Base-by-base conservation (phyloP, 768 basidiomycete species). In the Chalciporus pseudorubinellus region DNA sequence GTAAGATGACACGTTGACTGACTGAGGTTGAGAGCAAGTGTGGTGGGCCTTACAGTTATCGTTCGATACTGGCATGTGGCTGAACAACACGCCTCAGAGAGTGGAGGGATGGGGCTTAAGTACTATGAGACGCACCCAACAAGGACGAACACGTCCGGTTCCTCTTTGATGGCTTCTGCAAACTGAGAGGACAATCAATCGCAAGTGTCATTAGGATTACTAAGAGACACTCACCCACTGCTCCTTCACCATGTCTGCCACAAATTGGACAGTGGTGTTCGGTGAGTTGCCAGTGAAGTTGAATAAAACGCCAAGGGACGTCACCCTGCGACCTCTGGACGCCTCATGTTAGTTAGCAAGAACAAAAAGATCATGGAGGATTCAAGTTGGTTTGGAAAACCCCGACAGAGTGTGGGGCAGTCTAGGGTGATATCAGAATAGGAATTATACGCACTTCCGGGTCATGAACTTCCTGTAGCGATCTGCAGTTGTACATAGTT, bases 141-240 rank as follows among this genome's bases (percentile, higher is more conserved):
- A 47, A 91, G 77, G 48, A 90, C 62, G 73, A 95, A 95, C 53
- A 91, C 74, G 66, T 93, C 91, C 13, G 92, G 91, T 60, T 84
- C 83, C 9, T 91, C 87, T 38, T 75, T 68, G 53, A 94, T 92
- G 1, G 87, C 90, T 13, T 89, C 83, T 1, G 70, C 58, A 66
- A 95, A 95, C 92, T 88, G 52, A 31, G 3, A 46, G 48, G 52
- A 34, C 46, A 31, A 26, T 44, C 1, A 21, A 39, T 55, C 3
- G 41, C 34, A 34, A 12, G 20, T 5, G 7, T 10, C 1, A 11
- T 31, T 8, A 6, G 2, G 11, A 24, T 12, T 6, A 26, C 3
- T 34, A 5, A n/a, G 20, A 3, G 20, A 20, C 4, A 58, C 74
- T 29, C 51, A 84, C 85, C 88, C 92, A 95, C 4, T 68, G 31